Percentiles rank a stretch among this genome's conserved stretches.
phyloP scores from a whole-genome alignment of 2,329 filamentous ascomycete species.

The Fusarium illudens region DNA sequence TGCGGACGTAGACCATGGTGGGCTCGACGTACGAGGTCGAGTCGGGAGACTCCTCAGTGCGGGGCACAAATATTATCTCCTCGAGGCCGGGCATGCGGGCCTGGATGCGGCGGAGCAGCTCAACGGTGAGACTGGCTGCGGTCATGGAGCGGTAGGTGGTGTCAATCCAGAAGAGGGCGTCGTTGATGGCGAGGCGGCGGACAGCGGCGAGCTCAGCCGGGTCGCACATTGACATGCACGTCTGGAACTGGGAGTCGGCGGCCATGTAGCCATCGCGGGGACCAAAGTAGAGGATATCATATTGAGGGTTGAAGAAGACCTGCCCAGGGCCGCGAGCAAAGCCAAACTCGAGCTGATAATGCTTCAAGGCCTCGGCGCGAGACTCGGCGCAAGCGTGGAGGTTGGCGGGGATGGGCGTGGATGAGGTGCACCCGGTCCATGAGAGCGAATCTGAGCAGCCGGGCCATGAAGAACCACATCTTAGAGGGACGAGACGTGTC shows the following conservation, averaged over 20 bases:
- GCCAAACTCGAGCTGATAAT: constrained; percentile 53
- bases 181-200: constrained; percentile 56
- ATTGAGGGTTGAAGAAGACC: constrained; percentile 52
- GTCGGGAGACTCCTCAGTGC: constrained; percentile 48
- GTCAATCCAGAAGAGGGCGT: constrained; percentile 53
- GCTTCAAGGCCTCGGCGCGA: constrained; percentile 53
- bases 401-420: constrained; percentile 53
- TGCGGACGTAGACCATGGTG: constrained; percentile 45
- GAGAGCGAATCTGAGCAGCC: constrained; percentile 33
- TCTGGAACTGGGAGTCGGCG: constrained; percentile 55
- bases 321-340: constrained; percentile 52
- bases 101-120: constrained; percentile 51
- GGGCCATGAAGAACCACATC: constrained; percentile 48
- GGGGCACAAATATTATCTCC: constrained; percentile 56
- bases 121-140: constrained; percentile 51
- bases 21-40: constrained; percentile 44
- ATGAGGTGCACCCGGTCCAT: constrained; percentile 51
- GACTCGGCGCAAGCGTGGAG: constrained; percentile 59
- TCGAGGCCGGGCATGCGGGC: constrained; percentile 51
- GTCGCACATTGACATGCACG: constrained; percentile 54
- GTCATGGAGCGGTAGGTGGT: constrained; percentile 49
- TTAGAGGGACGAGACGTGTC: constrained; percentile 55
- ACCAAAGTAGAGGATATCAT: constrained; percentile 60
- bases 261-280: constrained; percentile 56
- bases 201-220: constrained; percentile 52